Evolutionary conservation across 2,329 filamentous ascomycete species (phyloP).

Genomic region (Exophiala oligosperma): DNA sequence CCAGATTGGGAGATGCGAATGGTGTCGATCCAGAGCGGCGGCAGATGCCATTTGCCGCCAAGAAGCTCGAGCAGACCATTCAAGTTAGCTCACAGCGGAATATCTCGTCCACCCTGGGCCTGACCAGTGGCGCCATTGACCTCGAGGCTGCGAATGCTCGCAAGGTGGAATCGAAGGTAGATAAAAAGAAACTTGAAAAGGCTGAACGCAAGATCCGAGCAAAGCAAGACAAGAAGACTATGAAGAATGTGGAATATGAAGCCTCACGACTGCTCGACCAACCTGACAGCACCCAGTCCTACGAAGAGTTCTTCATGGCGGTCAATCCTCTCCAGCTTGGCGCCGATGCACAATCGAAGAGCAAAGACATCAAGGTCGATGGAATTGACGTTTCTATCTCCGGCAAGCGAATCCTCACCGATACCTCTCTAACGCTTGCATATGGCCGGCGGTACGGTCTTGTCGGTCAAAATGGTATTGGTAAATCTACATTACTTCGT

Average conservation of each 20-base stretch:
- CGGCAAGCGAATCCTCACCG: slow-evolving; percentile 82
- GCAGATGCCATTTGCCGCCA: slow-evolving; percentile 73
- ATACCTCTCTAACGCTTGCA: slow-evolving; percentile 85
- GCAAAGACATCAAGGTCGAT: slow-evolving; percentile 98
- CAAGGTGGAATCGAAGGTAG: slow-evolving; percentile 96
- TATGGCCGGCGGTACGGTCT: slow-evolving; percentile 95
- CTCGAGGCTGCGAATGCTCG: slow-evolving; percentile 88
- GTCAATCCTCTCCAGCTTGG: slow-evolving; percentile 95
- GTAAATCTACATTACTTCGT: slow-evolving; percentile 90
- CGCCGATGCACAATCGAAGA: slow-evolving; percentile 70
- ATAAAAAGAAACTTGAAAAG: slow-evolving; percentile 98
- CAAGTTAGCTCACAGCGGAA: slow-evolving; percentile 92
- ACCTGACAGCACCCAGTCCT: slow-evolving; percentile 80
- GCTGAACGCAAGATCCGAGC: slow-evolving; percentile 95
- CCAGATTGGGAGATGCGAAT: slow-evolving; percentile 73
- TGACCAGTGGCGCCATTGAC: slow-evolving; percentile 81
- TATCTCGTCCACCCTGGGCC: slow-evolving; percentile 91
- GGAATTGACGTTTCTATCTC: slow-evolving; percentile 93
- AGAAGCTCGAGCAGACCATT: slow-evolving; percentile 87
- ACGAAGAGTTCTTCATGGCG: slow-evolving; percentile 99
- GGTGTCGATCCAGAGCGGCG: slow-evolving; percentile 65
- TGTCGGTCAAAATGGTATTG: slow-evolving; percentile 98
- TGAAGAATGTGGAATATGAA: slow-evolving; percentile 98
- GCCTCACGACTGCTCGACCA: slow-evolving; percentile 85
- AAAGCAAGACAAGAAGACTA: slow-evolving; percentile 97